Base-by-base conservation (phyloP, 441 rosid genomes). In the Brassica balearica region DNA sequence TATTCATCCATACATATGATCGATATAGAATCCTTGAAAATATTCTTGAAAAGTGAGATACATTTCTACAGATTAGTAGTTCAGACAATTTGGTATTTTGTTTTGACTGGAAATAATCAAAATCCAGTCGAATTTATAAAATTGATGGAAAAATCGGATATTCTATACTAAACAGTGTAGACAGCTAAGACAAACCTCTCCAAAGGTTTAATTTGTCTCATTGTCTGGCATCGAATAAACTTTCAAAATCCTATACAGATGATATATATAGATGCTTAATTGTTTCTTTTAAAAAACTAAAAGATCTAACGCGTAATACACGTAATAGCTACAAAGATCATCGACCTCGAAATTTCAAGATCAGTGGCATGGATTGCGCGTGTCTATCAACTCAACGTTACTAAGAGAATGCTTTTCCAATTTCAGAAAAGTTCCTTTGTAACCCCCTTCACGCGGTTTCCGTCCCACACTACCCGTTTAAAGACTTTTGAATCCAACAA, bases 291-390 rank as follows among this genome's bases (percentile, higher is more conserved):
- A 19, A 65, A 6, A 27, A 0, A 41, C 23, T 11, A 71, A 22
- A 58, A 70, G 38, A 36, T 19, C n/a, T 36, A 71, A n/a, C 56
- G 22, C 34, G 38, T 38, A 59, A 71, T 22, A 41, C 12, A 60
- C 59, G 68, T 2, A 61, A 41, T 23, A 41, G 68, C 43, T n/a
- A 59, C 8, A 46, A 41, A 22, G 10, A 60, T 43, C 11, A 72
- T 72, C 43, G 59, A 48, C 56, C 56, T 48, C 56, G 7, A 48
- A 48, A n/a, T 48, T 48, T 48, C 12, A 12, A 3, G 65, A 67
- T 17, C 17, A 22, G 38, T 9, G 73, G 71, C 79, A 79, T 79
- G 79, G 71, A 79, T 74, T 43, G 76, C 72, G 82, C 75, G 82
- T 79, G 82, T 73, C 68, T 19, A 48, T 48, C 56, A 15, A 48